Evolutionary conservation across 2,329 filamentous ascomycete species (phyloP), one percentile per base, ranked within the genome.

Genomic region (Colletotrichum endophyticum): DNA sequence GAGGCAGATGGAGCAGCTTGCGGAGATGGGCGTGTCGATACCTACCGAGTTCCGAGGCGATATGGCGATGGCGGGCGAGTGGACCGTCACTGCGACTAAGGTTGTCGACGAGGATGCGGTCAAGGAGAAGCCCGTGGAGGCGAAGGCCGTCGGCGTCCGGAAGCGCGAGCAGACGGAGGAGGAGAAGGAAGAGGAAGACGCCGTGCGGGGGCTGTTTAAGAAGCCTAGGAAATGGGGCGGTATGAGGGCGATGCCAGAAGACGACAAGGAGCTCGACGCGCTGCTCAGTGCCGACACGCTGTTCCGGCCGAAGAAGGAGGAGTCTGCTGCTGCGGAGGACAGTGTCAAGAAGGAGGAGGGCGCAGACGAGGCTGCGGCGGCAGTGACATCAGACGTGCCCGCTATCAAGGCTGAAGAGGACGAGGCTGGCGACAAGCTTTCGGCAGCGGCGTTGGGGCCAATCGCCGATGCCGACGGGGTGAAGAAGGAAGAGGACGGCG

Each of bases 61-160:
- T 76, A 92, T 98, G 91, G 96, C 96, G 7, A 92, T 98, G 87
- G 93, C 94, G 6, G 95, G 97, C 36, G 95, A 98, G 70, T 99
- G 96, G 96, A 92, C 95, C 1, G 91, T 93, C 13, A 93, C 91
- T 75, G 92, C 91, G 8, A 91, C 95, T 56, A 89, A 92, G 61
- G 88, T 92, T 6, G 85, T 93, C 27, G 85, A 89, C 16, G 87
- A 88, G 16, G 83, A 79, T 36, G 79, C 80, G 27, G 86, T 86
- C 30, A 85, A 84, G 8, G 83, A 83, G 30, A 83, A 82, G 34
- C 84, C 85, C 32, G 84, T 87, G 9, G 87, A 90, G 71, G 86
- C 86, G 8, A 86, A 87, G 73, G 90, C 89, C 12, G 87, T 88
- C 32, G 92, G 92, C 1, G 88, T 93, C 22, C 86, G 90, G 62